A percentile compares a stretch with the other conserved stretches of the same genome.
phyloP scores from a whole-genome alignment of 2,329 filamentous ascomycete species.

The Colletotrichum simmondsii region DNA sequence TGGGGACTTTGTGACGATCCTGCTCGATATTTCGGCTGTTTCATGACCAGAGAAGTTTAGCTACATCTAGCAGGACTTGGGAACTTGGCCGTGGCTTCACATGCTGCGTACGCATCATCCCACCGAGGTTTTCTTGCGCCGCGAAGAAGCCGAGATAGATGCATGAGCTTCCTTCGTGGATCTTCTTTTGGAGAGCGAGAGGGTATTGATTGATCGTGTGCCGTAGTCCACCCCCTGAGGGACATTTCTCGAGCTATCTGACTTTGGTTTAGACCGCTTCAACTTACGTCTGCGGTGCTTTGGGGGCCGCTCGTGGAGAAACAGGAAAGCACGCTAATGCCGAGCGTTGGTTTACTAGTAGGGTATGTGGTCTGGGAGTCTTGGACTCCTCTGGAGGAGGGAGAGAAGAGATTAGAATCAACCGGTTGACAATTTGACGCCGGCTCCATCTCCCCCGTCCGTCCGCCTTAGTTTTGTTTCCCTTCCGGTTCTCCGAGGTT shows the following conservation, averaged over 20 bases:
- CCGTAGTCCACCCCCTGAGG: background rate
- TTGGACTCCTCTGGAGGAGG: background rate
- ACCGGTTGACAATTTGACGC: background rate
- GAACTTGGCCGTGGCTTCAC: background rate
- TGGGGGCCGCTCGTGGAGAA: background rate
- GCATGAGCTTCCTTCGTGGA: background rate
- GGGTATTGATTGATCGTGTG: background rate
- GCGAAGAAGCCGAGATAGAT: background rate
- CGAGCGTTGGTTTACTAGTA: background rate
- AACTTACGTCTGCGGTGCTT: background rate
- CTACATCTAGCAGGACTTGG: background rate
- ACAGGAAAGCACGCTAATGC: background rate
- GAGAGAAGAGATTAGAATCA: background rate
- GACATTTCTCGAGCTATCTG: background rate
- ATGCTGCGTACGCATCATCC: background rate
- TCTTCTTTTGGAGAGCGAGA: background rate
- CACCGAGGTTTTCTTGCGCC: background rate
- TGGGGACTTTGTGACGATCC: background rate
- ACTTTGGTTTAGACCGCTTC: background rate
- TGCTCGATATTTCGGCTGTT: background rate
- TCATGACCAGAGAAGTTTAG: background rate
- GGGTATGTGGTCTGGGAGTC: no score
- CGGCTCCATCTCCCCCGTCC: no score
- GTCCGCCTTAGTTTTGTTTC: background rate
- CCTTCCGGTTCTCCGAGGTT: background rate